These are phyloP conservation scores for Massarina eburnea DNA, from an alignment of 2,329 filamentous ascomycete species.

Conservation along the genomic window DNA sequence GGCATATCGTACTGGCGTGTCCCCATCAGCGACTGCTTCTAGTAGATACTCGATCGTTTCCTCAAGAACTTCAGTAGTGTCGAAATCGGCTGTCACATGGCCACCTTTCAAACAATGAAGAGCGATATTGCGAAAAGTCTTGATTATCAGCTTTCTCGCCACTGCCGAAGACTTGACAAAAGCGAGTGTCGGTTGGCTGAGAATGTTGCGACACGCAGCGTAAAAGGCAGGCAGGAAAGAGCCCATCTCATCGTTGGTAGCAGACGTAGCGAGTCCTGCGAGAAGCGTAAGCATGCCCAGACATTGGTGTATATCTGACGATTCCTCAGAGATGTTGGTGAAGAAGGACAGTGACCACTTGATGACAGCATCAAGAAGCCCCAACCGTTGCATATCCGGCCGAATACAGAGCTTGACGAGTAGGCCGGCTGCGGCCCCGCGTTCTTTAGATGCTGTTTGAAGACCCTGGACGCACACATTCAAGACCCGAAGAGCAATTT, in stretches of 20 bases:
- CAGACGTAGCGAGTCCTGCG: slow-evolving; percentile 70
- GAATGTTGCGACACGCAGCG: slow-evolving; percentile 61
- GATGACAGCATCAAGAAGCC: slow-evolving; percentile 68
- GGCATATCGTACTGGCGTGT: slow-evolving; percentile 86
- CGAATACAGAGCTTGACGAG: slow-evolving; percentile 81
- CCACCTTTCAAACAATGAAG: slow-evolving; percentile 61
- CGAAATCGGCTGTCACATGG: slow-evolving; percentile 32
- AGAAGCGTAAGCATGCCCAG: slow-evolving; percentile 81
- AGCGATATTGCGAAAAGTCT: slow-evolving; percentile 75
- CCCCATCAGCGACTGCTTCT: slow-evolving; percentile 76
- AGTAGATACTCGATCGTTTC: slow-evolving; percentile 80
- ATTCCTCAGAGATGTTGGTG: slow-evolving; percentile 45
- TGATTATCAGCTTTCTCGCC: slow-evolving; percentile 79
- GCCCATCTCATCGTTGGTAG: slow-evolving; percentile 74
- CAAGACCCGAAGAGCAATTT: slow-evolving; percentile 70
- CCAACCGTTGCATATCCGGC: slow-evolving; percentile 81
- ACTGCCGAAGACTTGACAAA: slow-evolving; percentile 73
- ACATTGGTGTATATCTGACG: slow-evolving; percentile 67
- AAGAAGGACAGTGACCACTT: slow-evolving; percentile 70
- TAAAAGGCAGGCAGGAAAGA: slow-evolving; percentile 68
- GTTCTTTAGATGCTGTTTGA: slow-evolving; percentile 77
- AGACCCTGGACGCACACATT: slow-evolving; percentile 73
- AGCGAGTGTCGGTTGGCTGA: slow-evolving; percentile 52
- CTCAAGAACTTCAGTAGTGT: slow-evolving; percentile 59
- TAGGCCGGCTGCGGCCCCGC: slow-evolving; percentile 81